Percentiles rank a stretch among this genome's conserved stretches.
phyloP scores from a whole-genome alignment of 2,329 filamentous ascomycete species.

The Aspergillus pseudoglaucus region DNA sequence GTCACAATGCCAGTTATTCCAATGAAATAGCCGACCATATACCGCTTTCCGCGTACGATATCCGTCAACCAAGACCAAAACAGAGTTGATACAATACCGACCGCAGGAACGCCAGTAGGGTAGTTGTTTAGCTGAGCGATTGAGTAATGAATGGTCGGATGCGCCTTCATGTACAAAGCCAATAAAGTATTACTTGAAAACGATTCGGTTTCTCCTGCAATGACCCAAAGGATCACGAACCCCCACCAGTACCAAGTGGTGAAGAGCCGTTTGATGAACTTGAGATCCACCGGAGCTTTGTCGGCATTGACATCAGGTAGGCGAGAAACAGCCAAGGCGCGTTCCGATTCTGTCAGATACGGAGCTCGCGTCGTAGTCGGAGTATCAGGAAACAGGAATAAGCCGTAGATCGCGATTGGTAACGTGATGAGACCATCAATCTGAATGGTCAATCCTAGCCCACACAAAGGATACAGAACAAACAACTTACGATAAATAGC shows the following conservation, averaged over 20 bases:
- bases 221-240: slow-evolving; percentile 43
- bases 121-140: slow-evolving; percentile 49
- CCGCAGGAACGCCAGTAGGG: slow-evolving; percentile 47
- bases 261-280: slow-evolving; percentile 27
- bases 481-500: slow-evolving; percentile 28
- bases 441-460: slow-evolving; percentile 3
- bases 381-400: slow-evolving; percentile 35
- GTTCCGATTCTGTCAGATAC: slow-evolving; percentile 27
- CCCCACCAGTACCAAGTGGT: slow-evolving; percentile 32
- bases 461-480: neutral
- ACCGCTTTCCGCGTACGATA: slow-evolving; percentile 51
- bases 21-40: slow-evolving; percentile 62
- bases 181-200: slow-evolving; percentile 60
- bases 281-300: slow-evolving; percentile 14
- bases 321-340: slow-evolving; percentile 24
- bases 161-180: slow-evolving; percentile 45
- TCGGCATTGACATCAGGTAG: slow-evolving; percentile 19
- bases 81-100: slow-evolving; percentile 51
- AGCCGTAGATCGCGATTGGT: slow-evolving; percentile 39
- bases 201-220: slow-evolving; percentile 65
- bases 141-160: slow-evolving; percentile 40
- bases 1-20: slow-evolving; percentile 58
- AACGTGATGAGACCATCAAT: slow-evolving; percentile 37
- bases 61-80: slow-evolving; percentile 67
- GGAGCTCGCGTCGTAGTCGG: slow-evolving; percentile 30